A percentile compares a stretch with the other conserved stretches of the same genome.
Evolutionary conservation across 257 asterid genomes (phyloP).

Genomic region (Penstemon davidsonii): DNA sequence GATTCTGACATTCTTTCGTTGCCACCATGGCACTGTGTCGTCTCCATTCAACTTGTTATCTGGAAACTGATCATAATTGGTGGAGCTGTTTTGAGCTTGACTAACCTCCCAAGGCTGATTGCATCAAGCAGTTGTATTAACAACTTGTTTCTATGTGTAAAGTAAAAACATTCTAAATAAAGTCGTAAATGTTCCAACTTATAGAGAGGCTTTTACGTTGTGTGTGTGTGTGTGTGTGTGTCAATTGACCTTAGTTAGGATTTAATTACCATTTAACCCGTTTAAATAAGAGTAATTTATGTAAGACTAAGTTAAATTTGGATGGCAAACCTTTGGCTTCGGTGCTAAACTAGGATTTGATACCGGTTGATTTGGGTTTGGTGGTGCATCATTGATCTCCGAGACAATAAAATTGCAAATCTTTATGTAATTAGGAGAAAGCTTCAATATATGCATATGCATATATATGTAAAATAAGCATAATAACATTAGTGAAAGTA

Average conservation of each 20-base stretch:
- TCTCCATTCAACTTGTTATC: slow-evolving; percentile 54
- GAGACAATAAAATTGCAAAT: slow-evolving; percentile 28
- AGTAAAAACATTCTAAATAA: neutral
- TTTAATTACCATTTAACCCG: neutral
- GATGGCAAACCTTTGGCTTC: slow-evolving; percentile 71
- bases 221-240: neutral
- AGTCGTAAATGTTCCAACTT: neutral
- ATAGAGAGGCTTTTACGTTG: neutral
- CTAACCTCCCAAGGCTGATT: slow-evolving; percentile 88
- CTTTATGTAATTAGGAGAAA: slow-evolving; percentile 6
- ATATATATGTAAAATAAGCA: slow-evolving; percentile 6
- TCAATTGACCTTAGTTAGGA: neutral
- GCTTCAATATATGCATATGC: slow-evolving; percentile 9
- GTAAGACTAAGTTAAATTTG: neutral
- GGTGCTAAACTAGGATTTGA: slow-evolving; percentile 71
- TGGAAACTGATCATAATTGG: slow-evolving; percentile 36
- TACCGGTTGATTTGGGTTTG: slow-evolving; percentile 86
- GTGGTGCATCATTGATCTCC: slow-evolving; percentile 94
- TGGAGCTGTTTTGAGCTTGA: slow-evolving; percentile 48
- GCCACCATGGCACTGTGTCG: slow-evolving; percentile 59
- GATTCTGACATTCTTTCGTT: slow-evolving; percentile 53
- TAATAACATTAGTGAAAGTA: slow-evolving; percentile 19
- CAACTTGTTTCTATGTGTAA: too few species aligned
- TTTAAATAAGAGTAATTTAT: slow-evolving; percentile 5
- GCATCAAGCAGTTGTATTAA: slow-evolving; percentile 31